Percentiles rank a stretch among this genome's conserved stretches.
phyloP scores from a whole-genome alignment of 768 basidiomycete species.

The Macrolepiota dolichaula region DNA sequence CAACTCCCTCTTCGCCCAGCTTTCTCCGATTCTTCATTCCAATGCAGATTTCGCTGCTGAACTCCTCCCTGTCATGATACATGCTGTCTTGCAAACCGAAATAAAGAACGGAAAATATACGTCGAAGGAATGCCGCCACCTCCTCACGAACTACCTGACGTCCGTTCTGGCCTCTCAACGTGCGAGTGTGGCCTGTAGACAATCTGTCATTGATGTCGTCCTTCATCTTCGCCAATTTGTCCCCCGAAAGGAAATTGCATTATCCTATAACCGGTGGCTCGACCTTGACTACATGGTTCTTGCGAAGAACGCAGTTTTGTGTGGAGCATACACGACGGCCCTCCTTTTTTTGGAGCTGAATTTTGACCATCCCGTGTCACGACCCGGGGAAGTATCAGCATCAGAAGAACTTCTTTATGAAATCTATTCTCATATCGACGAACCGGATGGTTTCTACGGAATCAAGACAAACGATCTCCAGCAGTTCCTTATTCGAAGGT shows the following conservation, averaged over 20 bases:
- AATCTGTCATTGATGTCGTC: constrained; percentile 69
- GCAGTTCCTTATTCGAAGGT: constrained; percentile 75
- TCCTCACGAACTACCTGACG: constrained; percentile 57
- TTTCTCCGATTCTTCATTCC: constrained; percentile 53
- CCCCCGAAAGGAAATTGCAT: constrained; percentile 28
- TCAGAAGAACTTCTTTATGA: constrained; percentile 79
- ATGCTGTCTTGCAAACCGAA: constrained; percentile 51
- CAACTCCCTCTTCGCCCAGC: constrained; percentile 66
- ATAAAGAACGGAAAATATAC: constrained; percentile 16
- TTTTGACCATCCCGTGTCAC: constrained; percentile 39
- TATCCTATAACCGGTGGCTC: constrained; percentile 79
- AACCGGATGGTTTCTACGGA: constrained; percentile 98
- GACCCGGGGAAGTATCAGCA: constrained; percentile 24
- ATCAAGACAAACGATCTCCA: constrained; percentile 78
- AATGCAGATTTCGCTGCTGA: constrained; percentile 60
- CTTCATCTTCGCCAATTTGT: constrained; percentile 79
- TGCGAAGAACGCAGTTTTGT: constrained; percentile 67
- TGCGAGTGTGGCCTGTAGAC: constrained; percentile 40
- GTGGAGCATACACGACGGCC: constrained; percentile 86
- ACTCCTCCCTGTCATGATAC: constrained; percentile 73
- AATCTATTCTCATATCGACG: constrained; percentile 93
- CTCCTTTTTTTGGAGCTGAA: constrained; percentile 87
- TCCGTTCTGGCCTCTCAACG: constrained; percentile 40
- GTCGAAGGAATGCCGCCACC: constrained; percentile 18
- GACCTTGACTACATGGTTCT: constrained; percentile 70